A percentile compares a stretch with the other conserved stretches of the same genome.
These are phyloP conservation scores for Sisymbrium irio DNA, from an alignment of 345 rosid species.

Conservation along the genomic window DNA sequence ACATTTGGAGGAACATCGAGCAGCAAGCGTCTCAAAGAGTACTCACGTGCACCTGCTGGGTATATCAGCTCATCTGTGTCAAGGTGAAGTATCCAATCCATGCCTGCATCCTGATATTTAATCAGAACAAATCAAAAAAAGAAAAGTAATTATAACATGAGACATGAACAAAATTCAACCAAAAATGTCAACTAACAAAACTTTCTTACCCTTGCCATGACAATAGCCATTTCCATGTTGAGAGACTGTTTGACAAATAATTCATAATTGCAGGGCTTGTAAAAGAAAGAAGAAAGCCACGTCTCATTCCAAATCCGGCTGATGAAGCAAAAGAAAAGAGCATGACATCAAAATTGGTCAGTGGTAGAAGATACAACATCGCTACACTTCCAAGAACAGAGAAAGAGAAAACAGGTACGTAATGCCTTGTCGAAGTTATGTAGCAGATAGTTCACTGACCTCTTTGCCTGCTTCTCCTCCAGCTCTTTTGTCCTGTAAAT, in stretches of 20 bases:
- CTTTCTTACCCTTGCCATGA: slow-evolving; percentile 96
- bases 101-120: slow-evolving; percentile 61
- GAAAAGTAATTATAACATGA: slow-evolving; percentile 5
- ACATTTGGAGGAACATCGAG: slow-evolving; percentile 80
- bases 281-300: slow-evolving; percentile 89
- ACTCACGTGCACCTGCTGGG: slow-evolving; percentile 91
- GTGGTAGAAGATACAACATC: slow-evolving; percentile 10
- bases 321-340: slow-evolving; percentile 12
- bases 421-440: not conserved
- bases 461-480: slow-evolving; percentile 89
- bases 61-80: slow-evolving; percentile 90
- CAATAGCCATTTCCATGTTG: slow-evolving; percentile 99
- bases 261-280: slow-evolving; percentile 96
- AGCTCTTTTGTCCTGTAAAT: slow-evolving; percentile 81
- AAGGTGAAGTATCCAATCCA: slow-evolving; percentile 96
- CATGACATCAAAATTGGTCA: not conserved
- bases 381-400: not conserved
- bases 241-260: slow-evolving; percentile 97
- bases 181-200: slow-evolving; percentile 2
- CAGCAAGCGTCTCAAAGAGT: slow-evolving; percentile 79
- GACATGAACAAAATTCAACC: slow-evolving; percentile 6
- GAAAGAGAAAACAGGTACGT: not conserved
- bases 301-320: slow-evolving; percentile 99
- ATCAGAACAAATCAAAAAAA: slow-evolving; percentile 7
- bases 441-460: slow-evolving; percentile 41